Percentiles rank a stretch among this genome's conserved stretches.
phyloP scores from a whole-genome alignment of 2,329 filamentous ascomycete genomes.

The Magnaporthiopsis incrustans region DNA sequence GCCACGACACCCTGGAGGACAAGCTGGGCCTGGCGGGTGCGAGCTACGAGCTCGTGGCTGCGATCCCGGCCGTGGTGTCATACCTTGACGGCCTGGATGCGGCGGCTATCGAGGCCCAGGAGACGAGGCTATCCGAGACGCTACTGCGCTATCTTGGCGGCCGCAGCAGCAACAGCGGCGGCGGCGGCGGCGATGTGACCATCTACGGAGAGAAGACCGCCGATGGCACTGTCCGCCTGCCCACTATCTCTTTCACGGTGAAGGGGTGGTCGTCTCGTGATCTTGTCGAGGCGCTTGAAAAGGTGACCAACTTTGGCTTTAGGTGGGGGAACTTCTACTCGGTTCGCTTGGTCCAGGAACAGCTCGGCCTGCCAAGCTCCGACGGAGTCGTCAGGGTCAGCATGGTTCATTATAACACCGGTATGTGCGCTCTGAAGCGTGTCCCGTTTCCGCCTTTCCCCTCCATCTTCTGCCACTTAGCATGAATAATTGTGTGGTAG shows the following conservation, averaged over 20 bases:
- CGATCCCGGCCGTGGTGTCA: slow-evolving; percentile 50
- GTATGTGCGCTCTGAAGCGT: slow-evolving; percentile 26
- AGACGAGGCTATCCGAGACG: slow-evolving; percentile 46
- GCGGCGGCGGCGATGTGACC: slow-evolving; percentile 36
- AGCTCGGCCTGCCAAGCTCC: slow-evolving; percentile 40
- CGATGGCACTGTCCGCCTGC: slow-evolving; percentile 43
- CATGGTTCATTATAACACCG: slow-evolving; percentile 59
- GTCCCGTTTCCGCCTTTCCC: neutral
- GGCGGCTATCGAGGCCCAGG: slow-evolving; percentile 44
- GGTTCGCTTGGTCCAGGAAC: slow-evolving; percentile 46
- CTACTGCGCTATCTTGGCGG: slow-evolving; percentile 48
- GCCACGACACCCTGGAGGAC: slow-evolving; percentile 48
- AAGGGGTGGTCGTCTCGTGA: slow-evolving; percentile 39
- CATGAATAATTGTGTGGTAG: neutral
- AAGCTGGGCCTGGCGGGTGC: slow-evolving; percentile 62
- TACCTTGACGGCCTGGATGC: slow-evolving; percentile 39
- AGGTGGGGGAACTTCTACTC: slow-evolving; percentile 58
- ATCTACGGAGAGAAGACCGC: slow-evolving; percentile 46
- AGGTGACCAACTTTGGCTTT: slow-evolving; percentile 46
- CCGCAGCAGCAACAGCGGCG: slow-evolving; percentile 20
- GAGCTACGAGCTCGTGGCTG: slow-evolving; percentile 62
- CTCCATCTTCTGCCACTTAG: neutral
- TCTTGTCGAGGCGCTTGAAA: slow-evolving; percentile 50
- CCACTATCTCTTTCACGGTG: slow-evolving; percentile 56
- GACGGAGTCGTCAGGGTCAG: slow-evolving; percentile 59